Percentiles rank a stretch among this genome's conserved stretches.
Conservation (phyloP, 441 rosid species). For the Syzygium syzygioides region DNA sequence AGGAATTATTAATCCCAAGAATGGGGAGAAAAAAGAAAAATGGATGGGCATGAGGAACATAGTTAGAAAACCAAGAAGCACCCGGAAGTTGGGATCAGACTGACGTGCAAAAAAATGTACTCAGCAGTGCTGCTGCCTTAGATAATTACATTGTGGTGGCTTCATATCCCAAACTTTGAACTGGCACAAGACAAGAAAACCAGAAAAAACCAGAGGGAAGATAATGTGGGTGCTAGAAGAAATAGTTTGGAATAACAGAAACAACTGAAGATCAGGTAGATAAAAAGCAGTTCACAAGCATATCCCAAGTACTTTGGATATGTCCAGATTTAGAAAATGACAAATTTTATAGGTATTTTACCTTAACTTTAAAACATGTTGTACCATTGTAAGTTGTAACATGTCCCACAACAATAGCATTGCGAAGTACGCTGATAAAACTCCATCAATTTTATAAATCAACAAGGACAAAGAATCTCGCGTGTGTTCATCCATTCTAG, state of each 20-base stretch:
- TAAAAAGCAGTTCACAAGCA: neutral
- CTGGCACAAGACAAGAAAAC: neutral
- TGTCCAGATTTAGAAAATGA: neutral
- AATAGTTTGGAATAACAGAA: neutral
- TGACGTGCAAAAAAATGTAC: conserved; percentile 24
- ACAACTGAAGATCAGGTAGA: neutral
- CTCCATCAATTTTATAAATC: neutral
- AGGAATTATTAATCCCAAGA: neutral
- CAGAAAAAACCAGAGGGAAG: neutral
- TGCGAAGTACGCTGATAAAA: neutral
- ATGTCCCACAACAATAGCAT: neutral
- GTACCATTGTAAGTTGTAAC: neutral
- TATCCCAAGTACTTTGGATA: neutral
- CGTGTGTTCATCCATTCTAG: neutral
- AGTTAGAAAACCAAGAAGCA: neutral
- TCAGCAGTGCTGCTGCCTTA: conserved; percentile 19
- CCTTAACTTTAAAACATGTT: neutral
- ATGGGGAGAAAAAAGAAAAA: neutral
- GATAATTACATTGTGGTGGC: conserved; percentile 1
- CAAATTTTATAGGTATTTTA: neutral
- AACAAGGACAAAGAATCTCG: neutral
- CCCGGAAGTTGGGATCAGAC: conserved; percentile 11
- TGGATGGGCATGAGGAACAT: neutral
- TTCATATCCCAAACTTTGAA: conserved; percentile 13
- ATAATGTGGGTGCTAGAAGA: neutral